Conservation (phyloP, 257 asterid species). For the Nicotiana tomentosiformis region DNA sequence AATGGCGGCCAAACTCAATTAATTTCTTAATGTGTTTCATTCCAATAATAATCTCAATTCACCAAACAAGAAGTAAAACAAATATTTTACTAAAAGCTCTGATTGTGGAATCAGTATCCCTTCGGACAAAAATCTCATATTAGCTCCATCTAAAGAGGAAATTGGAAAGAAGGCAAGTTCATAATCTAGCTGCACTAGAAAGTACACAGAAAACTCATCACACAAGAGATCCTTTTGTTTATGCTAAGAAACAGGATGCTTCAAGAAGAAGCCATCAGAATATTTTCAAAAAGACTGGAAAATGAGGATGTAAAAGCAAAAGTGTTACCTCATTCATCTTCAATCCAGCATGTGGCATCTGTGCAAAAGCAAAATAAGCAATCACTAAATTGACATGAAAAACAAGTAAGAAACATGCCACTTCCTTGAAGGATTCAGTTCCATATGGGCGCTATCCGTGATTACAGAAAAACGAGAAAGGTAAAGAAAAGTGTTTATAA, state of each 20-base stretch:
- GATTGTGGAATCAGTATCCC: too few species aligned
- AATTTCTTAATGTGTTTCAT: too few species aligned
- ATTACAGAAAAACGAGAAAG: neutral
- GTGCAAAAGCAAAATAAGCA: neutral
- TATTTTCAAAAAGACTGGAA: neutral
- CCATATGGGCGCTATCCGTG: neutral
- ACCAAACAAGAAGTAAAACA: too few species aligned
- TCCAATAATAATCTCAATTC: too few species aligned
- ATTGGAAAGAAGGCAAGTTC: neutral
- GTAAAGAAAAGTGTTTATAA: neutral
- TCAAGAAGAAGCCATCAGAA: neutral
- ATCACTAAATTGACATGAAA: neutral
- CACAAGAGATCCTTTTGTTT: neutral
- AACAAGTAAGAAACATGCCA: neutral
- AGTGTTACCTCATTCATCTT: conserved; percentile 3
- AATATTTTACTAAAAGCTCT: too few species aligned
- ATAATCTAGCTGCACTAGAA: neutral
- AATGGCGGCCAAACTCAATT: too few species aligned
- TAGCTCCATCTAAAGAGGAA: neutral
- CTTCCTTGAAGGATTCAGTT: neutral
- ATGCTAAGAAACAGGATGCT: neutral
- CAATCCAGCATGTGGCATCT: conserved; percentile 1
- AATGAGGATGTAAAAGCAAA: neutral
- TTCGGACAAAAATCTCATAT: neutral
- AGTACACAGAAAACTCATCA: neutral